Percentiles rank a stretch among this genome's conserved stretches.
Conservation (phyloP, 2,329 filamentous ascomycete species). For the Plenodomus tracheiphilus region DNA sequence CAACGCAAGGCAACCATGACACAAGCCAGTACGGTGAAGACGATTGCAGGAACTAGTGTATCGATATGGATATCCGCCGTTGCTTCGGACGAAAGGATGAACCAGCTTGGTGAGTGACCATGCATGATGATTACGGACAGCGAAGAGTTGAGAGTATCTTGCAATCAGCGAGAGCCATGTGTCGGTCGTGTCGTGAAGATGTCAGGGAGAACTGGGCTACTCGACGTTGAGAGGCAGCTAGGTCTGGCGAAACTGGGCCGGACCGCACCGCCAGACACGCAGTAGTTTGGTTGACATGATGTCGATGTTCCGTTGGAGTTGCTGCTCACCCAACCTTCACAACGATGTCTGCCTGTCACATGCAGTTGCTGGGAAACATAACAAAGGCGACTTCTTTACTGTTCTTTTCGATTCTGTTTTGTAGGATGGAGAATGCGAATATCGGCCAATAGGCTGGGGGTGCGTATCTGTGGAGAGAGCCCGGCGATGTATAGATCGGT, state of each 20-base stretch:
- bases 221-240: no score
- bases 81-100: slow-evolving; percentile 22
- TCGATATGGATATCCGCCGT: slow-evolving; percentile 25
- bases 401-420: no score
- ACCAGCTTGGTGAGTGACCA: slow-evolving; percentile 27
- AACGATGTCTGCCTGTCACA: no score
- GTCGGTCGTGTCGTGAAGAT: no score
- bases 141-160: no score
- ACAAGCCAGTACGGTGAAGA: slow-evolving; percentile 29
- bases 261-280: neutral
- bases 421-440: neutral
- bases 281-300: slow-evolving; percentile 11
- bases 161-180: no score
- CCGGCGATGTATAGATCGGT: neutral
- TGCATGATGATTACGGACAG: slow-evolving; percentile 10
- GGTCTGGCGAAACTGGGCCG: neutral
- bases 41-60: slow-evolving; percentile 29
- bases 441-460: neutral
- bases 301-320: neutral
- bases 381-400: no score
- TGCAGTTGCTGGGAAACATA: no score
- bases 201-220: no score
- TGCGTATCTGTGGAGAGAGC: neutral
- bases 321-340: neutral
- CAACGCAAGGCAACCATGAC: slow-evolving; percentile 28